phyloP scores from a whole-genome alignment of 208 protist genomes.

The Crithidia bombi region DNA sequence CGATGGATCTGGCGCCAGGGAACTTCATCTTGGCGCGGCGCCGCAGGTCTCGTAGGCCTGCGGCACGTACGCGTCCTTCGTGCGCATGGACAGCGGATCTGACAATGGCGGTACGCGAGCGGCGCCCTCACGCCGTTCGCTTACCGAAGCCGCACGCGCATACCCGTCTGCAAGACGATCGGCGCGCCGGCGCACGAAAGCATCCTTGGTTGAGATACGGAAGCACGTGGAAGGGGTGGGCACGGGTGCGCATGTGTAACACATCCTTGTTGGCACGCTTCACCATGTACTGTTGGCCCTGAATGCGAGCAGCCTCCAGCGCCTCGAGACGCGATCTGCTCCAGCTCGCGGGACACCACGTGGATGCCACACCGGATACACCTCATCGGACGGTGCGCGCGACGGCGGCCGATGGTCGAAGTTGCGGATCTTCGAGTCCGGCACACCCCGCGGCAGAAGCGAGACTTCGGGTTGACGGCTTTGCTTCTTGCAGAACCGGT shows the following conservation, averaged over 20 bases:
- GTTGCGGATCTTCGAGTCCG: slow-evolving; percentile 97
- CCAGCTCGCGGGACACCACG: slow-evolving; percentile 98
- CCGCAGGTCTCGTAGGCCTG: slow-evolving; percentile 77
- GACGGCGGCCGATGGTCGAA: slow-evolving; percentile 99
- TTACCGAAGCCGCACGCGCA: slow-evolving; percentile 99
- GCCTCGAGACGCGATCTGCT: slow-evolving; percentile 99
- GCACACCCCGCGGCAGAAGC: slow-evolving; percentile 99
- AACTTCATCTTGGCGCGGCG: slow-evolving; percentile 89
- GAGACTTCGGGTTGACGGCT: slow-evolving; percentile 85
- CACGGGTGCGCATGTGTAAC: slow-evolving; percentile 99
- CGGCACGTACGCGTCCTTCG: slow-evolving; percentile 75
- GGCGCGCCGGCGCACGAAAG: slow-evolving; percentile 99
- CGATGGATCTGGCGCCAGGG: slow-evolving; percentile 73
- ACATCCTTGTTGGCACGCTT: slow-evolving; percentile 97
- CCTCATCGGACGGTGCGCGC: slow-evolving; percentile 95
- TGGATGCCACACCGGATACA: slow-evolving; percentile 98
- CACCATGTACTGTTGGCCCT: slow-evolving; percentile 99
- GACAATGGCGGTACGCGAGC: slow-evolving; percentile 98
- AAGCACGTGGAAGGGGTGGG: slow-evolving; percentile 99
- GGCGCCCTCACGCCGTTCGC: slow-evolving; percentile 92
- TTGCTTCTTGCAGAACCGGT: slow-evolving; percentile 86
- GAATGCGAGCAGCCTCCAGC: slow-evolving; percentile 99
- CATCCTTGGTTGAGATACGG: slow-evolving; percentile 99
- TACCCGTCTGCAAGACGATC: slow-evolving; percentile 99
- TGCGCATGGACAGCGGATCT: slow-evolving; percentile 97